Conservation (phyloP, 495 filamentous ascomycete genomes). For the Margaritispora aquatica region DNA sequence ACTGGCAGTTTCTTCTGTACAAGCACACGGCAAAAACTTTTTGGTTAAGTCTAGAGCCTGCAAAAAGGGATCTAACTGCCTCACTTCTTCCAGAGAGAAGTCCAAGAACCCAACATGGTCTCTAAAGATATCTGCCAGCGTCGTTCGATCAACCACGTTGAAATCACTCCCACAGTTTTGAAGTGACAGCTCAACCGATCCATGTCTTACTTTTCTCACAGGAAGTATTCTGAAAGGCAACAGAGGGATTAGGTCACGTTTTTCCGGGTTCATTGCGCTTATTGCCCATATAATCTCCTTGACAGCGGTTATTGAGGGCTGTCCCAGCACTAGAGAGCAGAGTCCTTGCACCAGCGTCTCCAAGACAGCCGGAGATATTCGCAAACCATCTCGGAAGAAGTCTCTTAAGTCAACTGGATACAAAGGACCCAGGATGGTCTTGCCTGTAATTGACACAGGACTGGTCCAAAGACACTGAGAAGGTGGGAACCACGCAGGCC, state of each 20-base stretch:
- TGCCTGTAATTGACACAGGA: conserved; percentile 7
- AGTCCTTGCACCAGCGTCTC: conserved; percentile 10
- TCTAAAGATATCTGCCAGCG: no score
- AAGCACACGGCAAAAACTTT: conserved; percentile 28
- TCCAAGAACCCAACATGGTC: conserved; percentile 33
- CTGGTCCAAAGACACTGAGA: conserved; percentile 14
- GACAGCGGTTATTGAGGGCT: neutral
- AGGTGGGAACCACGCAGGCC: neutral
- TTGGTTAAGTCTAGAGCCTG: conserved; percentile 26
- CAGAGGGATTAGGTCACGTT: neutral
- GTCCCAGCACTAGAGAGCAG: neutral
- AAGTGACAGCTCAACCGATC: no score
- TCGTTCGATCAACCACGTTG: no score
- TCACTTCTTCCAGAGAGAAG: conserved; percentile 31
- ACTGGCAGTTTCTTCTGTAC: conserved; percentile 30
- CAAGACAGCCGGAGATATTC: conserved; percentile 11
- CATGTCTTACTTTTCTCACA: neutral
- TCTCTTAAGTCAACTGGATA: neutral
- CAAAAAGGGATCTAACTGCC: conserved; percentile 29
- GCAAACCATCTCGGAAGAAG: conserved; percentile 6
- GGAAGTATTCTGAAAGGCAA: neutral
- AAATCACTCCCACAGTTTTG: no score
- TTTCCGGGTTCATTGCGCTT: conserved; percentile 3
- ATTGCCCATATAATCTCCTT: conserved; percentile 8
- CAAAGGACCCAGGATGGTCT: neutral